Evolutionary conservation across 352 stramenopile genomes (phyloP).

Genomic region (Phytophthora pseudosyringae): DNA sequence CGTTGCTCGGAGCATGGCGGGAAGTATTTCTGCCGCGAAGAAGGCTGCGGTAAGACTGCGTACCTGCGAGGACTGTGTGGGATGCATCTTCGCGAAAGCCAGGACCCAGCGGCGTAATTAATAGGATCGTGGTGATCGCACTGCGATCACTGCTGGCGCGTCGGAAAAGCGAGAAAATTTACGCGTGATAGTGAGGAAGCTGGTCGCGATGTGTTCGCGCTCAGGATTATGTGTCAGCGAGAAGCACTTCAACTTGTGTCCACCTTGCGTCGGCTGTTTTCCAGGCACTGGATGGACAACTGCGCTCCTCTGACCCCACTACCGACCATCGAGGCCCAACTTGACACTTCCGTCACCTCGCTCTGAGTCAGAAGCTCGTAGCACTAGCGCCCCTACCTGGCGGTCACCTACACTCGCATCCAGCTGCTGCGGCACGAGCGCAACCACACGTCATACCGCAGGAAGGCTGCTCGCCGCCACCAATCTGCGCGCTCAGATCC

Average conservation of each 20-base stretch:
- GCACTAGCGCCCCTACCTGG: not conserved
- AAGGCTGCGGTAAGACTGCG: slow-evolving; percentile 9
- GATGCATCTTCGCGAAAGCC: not conserved
- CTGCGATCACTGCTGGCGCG: not conserved
- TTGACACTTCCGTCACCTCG: not conserved
- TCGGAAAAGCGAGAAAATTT: slow-evolving; percentile 16
- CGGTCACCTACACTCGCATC: not conserved
- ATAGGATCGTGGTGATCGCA: no score
- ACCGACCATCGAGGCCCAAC: no score
- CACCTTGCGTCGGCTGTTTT: not conserved
- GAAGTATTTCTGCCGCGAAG: not conserved
- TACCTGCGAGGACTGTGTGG: slow-evolving; percentile 7
- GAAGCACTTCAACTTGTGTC: slow-evolving; percentile 23
- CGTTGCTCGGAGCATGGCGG: slow-evolving; percentile 13
- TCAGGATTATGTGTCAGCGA: slow-evolving; percentile 26
- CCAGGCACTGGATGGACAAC: no score
- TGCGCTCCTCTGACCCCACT: no score
- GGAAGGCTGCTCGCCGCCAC: not conserved
- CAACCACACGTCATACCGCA: not conserved
- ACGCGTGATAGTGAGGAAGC: slow-evolving; percentile 16
- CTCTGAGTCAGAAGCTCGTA: not conserved
- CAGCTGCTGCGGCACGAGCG: not conserved
- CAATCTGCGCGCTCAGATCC: not conserved
- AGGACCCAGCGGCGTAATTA: not conserved
- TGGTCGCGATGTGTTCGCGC: slow-evolving; percentile 21